Evolutionary conservation across 805 yeast genomes (phyloP).

Genomic region (Hanseniaspora valbyensis): DNA sequence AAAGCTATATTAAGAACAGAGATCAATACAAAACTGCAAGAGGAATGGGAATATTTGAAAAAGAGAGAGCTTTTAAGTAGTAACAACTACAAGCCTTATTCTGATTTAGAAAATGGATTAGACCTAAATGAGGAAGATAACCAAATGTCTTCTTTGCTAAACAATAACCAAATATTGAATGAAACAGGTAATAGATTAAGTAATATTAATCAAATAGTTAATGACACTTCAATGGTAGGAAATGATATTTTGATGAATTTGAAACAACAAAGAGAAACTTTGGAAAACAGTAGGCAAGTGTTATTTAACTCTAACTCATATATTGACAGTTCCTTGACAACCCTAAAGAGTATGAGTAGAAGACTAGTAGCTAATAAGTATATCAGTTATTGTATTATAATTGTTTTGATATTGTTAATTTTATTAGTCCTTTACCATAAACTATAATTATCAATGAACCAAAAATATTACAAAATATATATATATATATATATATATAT

Average conservation of each 20-base stretch:
- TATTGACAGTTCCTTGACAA: conserved; percentile 79
- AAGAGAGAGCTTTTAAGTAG: conserved; percentile 63
- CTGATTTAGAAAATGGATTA: conserved; percentile 33
- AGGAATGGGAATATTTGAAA: conserved; percentile 57
- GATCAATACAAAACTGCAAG: conserved; percentile 44
- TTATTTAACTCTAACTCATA: conserved; percentile 82
- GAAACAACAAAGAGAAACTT: conserved; percentile 87
- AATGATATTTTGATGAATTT: conserved; percentile 80
- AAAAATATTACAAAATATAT: too few species aligned
- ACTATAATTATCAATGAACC: too few species aligned
- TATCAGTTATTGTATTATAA: conserved; percentile 84
- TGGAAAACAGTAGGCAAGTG: conserved; percentile 73
- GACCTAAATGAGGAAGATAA: conserved; percentile 18
- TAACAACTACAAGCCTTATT: conserved; percentile 23
- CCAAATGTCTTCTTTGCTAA: conserved; percentile 72
- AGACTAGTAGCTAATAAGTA: conserved; percentile 83
- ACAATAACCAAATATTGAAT: conserved; percentile 69
- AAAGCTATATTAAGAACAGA: conserved; percentile 47
- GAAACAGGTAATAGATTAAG: conserved; percentile 70
- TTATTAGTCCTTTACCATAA: conserved; percentile 75
- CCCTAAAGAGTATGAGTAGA: conserved; percentile 83
- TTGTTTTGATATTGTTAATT: conserved; percentile 69
- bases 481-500: too few species aligned
- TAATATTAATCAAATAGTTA: conserved; percentile 81
- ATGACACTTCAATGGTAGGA: conserved; percentile 86